Evolutionary conservation across 371 early-diverging fungal species (phyloP), one percentile per base, ranked within the genome.

Genomic region (Lichtheimia hyalospora): DNA sequence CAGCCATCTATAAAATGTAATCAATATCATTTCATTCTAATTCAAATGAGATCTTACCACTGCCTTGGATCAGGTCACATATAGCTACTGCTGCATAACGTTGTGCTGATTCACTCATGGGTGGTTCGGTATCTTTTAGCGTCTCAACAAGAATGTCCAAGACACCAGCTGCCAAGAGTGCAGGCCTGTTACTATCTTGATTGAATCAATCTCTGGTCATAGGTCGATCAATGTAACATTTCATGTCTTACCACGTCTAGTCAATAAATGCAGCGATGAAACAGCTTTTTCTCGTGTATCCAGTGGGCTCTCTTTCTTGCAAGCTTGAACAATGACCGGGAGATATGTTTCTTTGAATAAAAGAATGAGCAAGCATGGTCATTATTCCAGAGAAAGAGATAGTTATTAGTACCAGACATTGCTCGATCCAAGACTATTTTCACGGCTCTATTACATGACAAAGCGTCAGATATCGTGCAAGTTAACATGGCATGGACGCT

Each of bases 21-120:
- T 23, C 3, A 21, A 15, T 14, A 15, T 21, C 13, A 56, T 44
- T 8, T n/a, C n/a, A 53, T 44, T 48, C 39, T 23, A 51, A 28
- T 16, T 58, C 43, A 21, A 51, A 40, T 5, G 43, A 7, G 14
- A 12, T 18, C 64, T 23, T 76, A 86, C 88, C 88, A 51, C 81
- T 82, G 18, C 79, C 80, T 44, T 84, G 79, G 7, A 89, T 84
- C n/a, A 92, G 58, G 51, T 88, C 86, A 53, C 85, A 90, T 18
- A 92, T 72, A 14, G 89, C 82, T 2, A 89, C 86, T 6, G 91
- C 84, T 1, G 86, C 89, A 66, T 88, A 84, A 7, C 90, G 75
- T 16, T 86, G 81, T 0, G 85, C 83, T 5, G 79, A 75, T 57
- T 87, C 89, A 10, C 75, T 74, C 66, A 85, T 84, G 2, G 69